Base-by-base conservation (phyloP, 1,284 basidiomycete species). In the Phylloporus sp. region DNA sequence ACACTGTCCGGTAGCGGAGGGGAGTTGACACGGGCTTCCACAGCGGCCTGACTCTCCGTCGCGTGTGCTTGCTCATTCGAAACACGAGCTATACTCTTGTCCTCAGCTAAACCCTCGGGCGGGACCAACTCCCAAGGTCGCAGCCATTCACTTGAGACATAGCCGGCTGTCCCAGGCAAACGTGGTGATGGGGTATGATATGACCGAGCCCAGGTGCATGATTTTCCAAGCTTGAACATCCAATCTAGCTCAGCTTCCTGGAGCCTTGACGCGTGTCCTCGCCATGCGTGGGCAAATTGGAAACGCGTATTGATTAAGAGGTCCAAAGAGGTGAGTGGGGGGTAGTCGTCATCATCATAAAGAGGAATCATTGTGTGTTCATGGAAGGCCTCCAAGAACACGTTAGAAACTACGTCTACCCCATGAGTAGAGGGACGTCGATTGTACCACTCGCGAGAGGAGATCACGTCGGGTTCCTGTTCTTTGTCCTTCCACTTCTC, bases 251-350 rank as follows among this genome's bases (percentile, higher is more conserved):
- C 65, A 29, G 55, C 56, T 34, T 59, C 58, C 29, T 31, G 62
- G 24, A 74, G 64, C 51, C 20, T 67, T 24, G 62, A 60, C 4
- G 63, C 68, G 29, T 61, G 58, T n/a, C 37, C 62, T 50, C 72
- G 61, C 73, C 70, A 76, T 29, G 56, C 56, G 15, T 64, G 62
- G 57, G 64, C 61, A 53, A 73, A 73, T 10, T 65, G 61, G 44
- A 76, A 74, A 42, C 72, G 74, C 11, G 68, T 53, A 49, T 76
- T 74, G 34, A 40, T 55, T 2, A 37, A 54, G 20, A 74, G 62
- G 49, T 65, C 66, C 34, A 58, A 34, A 22, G 60, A 2, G n/a
- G 63, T 64, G 37, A 75, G 64, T 6, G 60, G 63, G 24, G 72
- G 67, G 52, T 68, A 69, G 8, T 29, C 29, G 26, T 75, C 68